Percentiles rank a stretch among this genome's conserved stretches.
phyloP scores from a whole-genome alignment of 768 basidiomycete species.

The Boletus reticulatus region DNA sequence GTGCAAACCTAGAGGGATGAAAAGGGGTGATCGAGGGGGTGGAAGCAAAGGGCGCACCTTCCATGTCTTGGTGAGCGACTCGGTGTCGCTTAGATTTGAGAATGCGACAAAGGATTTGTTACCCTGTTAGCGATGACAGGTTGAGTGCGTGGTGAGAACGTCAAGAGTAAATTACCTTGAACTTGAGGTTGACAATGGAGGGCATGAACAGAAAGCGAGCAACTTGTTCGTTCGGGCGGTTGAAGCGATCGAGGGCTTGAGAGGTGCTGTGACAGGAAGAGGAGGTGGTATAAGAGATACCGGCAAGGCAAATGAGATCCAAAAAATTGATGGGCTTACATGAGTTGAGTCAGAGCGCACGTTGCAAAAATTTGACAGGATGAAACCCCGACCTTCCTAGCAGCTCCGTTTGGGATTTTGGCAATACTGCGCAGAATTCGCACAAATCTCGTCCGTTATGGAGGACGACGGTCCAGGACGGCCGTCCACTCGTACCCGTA shows the following conservation, averaged over 20 bases:
- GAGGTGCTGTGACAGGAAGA: slow-evolving; percentile 1
- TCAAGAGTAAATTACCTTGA: slow-evolving; percentile 50
- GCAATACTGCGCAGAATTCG: slow-evolving; percentile 9
- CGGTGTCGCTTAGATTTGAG: slow-evolving; percentile 81
- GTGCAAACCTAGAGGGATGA: slow-evolving; percentile 65
- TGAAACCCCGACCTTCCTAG: slow-evolving; percentile 33
- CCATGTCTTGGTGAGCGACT: slow-evolving; percentile 88
- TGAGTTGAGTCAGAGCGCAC: slow-evolving; percentile 15
- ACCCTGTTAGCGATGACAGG: slow-evolving; percentile 47
- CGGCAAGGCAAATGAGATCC: slow-evolving; percentile 15
- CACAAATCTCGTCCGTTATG: slow-evolving; percentile 2
- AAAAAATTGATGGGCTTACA: slow-evolving; percentile 8
- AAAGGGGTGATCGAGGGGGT: not conserved
- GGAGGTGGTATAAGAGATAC: slow-evolving; percentile 26
- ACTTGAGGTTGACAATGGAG: slow-evolving; percentile 84
- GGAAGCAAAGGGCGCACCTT: slow-evolving; percentile 50
- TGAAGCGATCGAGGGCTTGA: slow-evolving; percentile 19
- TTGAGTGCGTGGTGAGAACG: not conserved
- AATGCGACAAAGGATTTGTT: slow-evolving; percentile 96
- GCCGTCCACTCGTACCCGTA: slow-evolving; percentile 21
- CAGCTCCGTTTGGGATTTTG: slow-evolving; percentile 26
- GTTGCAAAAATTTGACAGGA: slow-evolving; percentile 30
- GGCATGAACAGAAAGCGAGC: slow-evolving; percentile 46
- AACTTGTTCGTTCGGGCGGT: not conserved
- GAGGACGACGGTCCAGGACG: slow-evolving; percentile 14